Evolutionary conservation across 768 basidiomycete genomes (phyloP).

Genomic region (Megacollybia marginata): DNA sequence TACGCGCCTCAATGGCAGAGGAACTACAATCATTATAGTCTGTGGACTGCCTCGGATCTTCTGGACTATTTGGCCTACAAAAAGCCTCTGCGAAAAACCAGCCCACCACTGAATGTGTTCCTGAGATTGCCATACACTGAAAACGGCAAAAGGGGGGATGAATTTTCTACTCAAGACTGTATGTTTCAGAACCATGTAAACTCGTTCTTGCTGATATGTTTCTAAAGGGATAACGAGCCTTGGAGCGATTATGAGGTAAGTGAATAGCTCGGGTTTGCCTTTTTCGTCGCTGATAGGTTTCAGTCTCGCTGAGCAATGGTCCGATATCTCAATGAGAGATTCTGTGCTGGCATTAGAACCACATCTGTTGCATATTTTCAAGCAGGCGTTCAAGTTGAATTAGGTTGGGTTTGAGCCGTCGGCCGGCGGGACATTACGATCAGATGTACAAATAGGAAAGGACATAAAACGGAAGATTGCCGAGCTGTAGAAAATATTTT

Average conservation of each 20-base stretch:
- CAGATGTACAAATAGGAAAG: too few relatives aligned
- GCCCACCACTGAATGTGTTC: conserved; percentile 45
- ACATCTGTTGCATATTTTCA: conserved; percentile 44
- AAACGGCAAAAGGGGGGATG: conserved; percentile 62
- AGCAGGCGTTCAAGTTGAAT: conserved; percentile 11
- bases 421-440: too few relatives aligned
- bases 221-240: too few relatives aligned
- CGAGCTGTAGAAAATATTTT: too few relatives aligned
- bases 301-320: too few relatives aligned
- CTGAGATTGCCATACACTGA: conserved; percentile 38
- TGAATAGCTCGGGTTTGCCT: too few relatives aligned
- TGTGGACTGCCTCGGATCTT: conserved; percentile 51
- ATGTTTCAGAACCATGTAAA: not conserved
- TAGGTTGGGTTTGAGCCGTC: too few relatives aligned
- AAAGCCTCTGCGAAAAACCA: conserved; percentile 11
- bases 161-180: conserved; percentile 68
- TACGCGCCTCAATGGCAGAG: conserved; percentile 49
- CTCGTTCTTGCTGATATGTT: not conserved
- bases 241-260: too few relatives aligned
- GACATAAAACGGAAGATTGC: too few relatives aligned
- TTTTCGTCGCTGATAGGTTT: too few relatives aligned
- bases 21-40: conserved; percentile 28
- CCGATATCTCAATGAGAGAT: conserved; percentile 12
- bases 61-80: conserved; percentile 47
- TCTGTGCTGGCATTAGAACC: conserved; percentile 41